Evolutionary conservation across 495 filamentous ascomycete species (phyloP).

Genomic region (Trypethelium eluteriae): DNA sequence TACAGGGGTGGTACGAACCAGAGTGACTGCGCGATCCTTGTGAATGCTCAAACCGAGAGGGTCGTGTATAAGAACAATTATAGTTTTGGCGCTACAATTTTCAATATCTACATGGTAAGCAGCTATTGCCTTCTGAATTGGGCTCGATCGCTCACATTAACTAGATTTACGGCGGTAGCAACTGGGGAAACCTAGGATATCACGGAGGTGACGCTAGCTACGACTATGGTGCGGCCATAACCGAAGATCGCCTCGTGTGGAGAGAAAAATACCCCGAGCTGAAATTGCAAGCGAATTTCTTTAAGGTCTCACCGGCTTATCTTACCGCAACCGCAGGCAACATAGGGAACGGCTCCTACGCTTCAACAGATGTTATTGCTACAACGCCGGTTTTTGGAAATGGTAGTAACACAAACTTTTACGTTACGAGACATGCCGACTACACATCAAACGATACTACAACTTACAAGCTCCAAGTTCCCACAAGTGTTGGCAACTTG

Average conservation of each 20-base stretch:
- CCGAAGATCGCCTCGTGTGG: conserved; percentile 55
- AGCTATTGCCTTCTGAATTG: no score
- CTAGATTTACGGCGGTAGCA: conserved; percentile 54
- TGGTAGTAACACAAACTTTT: conserved; percentile 10
- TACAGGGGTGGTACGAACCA: conserved; percentile 65
- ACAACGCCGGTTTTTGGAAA: conserved; percentile 10
- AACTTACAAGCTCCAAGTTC: conserved; percentile 29
- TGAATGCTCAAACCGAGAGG: conserved; percentile 61
- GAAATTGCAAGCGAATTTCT: conserved; percentile 64
- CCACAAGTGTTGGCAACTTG: conserved; percentile 51
- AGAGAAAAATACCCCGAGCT: conserved; percentile 71
- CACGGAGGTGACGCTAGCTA: conserved; percentile 65
- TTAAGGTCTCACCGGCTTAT: conserved; percentile 58
- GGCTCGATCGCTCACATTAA: no score
- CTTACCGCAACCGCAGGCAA: conserved; percentile 38
- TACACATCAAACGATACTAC: conserved; percentile 2
- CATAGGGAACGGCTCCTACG: conserved; percentile 5
- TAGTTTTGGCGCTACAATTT: conserved; percentile 50
- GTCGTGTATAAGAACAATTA: conserved; percentile 73
- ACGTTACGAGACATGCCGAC: conserved; percentile 14
- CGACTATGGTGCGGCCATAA: conserved; percentile 59
- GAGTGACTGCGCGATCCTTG: conserved; percentile 50
- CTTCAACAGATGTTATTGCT: conserved; percentile 2
- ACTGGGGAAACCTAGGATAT: conserved; percentile 72
- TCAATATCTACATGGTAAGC: conserved; percentile 56